A percentile compares a stretch with the other conserved stretches of the same genome.
phyloP scores from a whole-genome alignment of 495 filamentous ascomycete species.

The Lasiosphaeris hirsuta region DNA sequence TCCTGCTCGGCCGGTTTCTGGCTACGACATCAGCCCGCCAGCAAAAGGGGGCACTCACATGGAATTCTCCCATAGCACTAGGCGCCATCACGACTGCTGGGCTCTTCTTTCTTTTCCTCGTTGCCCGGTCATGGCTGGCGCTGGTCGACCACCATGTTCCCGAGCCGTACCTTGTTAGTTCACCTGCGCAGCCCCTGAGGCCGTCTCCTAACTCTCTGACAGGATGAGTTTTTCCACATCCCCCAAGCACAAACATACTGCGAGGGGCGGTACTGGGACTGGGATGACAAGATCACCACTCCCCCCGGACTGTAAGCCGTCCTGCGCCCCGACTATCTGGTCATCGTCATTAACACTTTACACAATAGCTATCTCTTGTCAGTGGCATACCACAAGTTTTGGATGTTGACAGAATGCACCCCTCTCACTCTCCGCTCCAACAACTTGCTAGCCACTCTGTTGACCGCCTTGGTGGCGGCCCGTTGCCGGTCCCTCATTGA shows the following conservation, averaged over 20 bases:
- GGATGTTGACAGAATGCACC: conserved; percentile 36
- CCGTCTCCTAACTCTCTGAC: conserved; percentile 10
- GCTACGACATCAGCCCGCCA: not conserved
- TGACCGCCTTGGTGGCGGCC: conserved; percentile 32
- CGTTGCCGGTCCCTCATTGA: conserved; percentile 34
- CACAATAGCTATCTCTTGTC: conserved; percentile 52
- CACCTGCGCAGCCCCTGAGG: not conserved
- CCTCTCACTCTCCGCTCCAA: conserved; percentile 46
- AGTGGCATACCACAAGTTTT: conserved; percentile 38
- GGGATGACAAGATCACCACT: conserved; percentile 97
- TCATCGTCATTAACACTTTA: not conserved
- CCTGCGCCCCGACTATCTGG: not conserved
- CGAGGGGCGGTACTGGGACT: conserved; percentile 63
- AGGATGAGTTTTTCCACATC: conserved; percentile 96
- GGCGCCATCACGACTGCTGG: not conserved
- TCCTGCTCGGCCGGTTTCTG: conserved; percentile 11
- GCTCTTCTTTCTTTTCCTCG: conserved; percentile 18
- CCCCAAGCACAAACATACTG: conserved; percentile 90
- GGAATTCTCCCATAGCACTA: not conserved
- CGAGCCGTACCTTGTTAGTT: conserved; percentile 74
- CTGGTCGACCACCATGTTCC: conserved; percentile 53
- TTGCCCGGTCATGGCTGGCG: conserved; percentile 29
- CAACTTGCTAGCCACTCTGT: conserved; percentile 48
- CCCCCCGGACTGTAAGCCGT: conserved; percentile 79
- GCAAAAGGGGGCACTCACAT: not conserved